These are phyloP conservation scores for Pichia sorboxylosa DNA, from an alignment of 1,139 yeast genomes.

Conservation along the genomic window DNA sequence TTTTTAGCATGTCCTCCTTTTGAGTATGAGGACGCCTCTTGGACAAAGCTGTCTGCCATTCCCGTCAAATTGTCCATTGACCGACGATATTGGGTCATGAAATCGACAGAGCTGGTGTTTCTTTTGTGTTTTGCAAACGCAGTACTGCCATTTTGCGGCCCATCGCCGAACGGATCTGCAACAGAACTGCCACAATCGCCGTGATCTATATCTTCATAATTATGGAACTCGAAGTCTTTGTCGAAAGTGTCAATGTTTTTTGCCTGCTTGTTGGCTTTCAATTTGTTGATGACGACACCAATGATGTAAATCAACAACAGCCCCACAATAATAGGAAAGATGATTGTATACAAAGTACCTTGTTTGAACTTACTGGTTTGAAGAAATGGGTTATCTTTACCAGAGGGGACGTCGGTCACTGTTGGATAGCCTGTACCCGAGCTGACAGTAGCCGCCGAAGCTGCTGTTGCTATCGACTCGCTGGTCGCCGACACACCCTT, in stretches of 20 bases:
- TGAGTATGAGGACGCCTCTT: too few species aligned
- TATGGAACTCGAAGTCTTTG: slow-evolving; percentile 9
- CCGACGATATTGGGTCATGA: slow-evolving; percentile 9
- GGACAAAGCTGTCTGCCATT: background rate
- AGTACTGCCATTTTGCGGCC: background rate
- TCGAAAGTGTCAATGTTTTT: slow-evolving; percentile 9
- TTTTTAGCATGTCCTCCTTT: too few species aligned
- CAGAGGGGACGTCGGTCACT: slow-evolving; percentile 7
- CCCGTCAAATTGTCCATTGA: slow-evolving; percentile 9
- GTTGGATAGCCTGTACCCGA: too few species aligned
- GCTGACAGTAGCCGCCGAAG: background rate
- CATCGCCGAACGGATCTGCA: slow-evolving; percentile 10
- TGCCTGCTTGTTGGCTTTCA: slow-evolving; percentile 11
- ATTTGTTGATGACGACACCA: slow-evolving; percentile 8
- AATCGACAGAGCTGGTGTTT: slow-evolving; percentile 3
- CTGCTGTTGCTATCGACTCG: background rate
- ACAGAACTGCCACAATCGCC: background rate
- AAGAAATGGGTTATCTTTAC: slow-evolving; percentile 12
- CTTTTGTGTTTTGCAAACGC: slow-evolving; percentile 1
- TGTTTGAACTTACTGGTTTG: slow-evolving; percentile 6
- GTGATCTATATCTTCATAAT: background rate
- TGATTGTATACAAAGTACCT: slow-evolving; percentile 14
- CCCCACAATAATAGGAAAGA: slow-evolving; percentile 13
- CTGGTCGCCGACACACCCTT: background rate
- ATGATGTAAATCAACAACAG: slow-evolving; percentile 11